Percentiles rank a stretch among this genome's conserved stretches.
Conservation (phyloP, 2,329 filamentous ascomycete genomes). For the Pseudogymnoascus sp. region DNA sequence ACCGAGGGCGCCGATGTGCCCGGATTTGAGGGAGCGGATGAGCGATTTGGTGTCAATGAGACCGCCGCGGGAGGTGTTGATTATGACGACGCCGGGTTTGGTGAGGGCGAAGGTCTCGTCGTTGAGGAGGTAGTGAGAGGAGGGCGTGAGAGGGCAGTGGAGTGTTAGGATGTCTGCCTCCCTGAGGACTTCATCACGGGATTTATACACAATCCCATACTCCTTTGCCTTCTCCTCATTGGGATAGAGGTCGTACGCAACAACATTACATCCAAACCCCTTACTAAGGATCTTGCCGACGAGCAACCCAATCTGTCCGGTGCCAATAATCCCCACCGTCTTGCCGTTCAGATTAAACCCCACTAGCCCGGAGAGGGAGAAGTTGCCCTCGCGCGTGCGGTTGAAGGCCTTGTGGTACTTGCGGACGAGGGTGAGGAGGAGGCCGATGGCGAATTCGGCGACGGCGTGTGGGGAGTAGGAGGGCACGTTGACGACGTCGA, state of each 20-base stretch:
- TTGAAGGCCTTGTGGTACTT: constrained; percentile 62
- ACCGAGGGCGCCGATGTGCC: constrained; percentile 53
- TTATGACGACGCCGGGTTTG: constrained; percentile 14
- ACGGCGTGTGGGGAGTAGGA: constrained; percentile 64
- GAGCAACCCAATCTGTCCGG: constrained; percentile 57
- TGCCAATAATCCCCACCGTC: constrained; percentile 59
- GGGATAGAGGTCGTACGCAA: constrained; percentile 45
- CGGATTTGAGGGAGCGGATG: constrained; percentile 52
- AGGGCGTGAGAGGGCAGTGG: constrained; percentile 37
- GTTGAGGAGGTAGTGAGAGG: constrained; percentile 43
- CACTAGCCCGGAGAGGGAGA: constrained; percentile 56
- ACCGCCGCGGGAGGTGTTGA: constrained; percentile 63
- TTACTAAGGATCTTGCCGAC: constrained; percentile 50
- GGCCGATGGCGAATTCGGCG: constrained; percentile 61
- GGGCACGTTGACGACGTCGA: constrained; percentile 60
- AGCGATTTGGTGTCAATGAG: constrained; percentile 54
- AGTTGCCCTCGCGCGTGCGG: constrained; percentile 62
- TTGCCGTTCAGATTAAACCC: constrained; percentile 55
- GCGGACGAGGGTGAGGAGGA: constrained; percentile 60
- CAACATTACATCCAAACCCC: constrained; percentile 56
- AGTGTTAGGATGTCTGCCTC: background rate
- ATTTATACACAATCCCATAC: background rate
- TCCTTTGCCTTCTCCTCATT: background rate
- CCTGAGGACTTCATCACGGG: background rate
- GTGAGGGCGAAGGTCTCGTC: constrained; percentile 42